Evolutionary conservation across 2,329 filamentous ascomycete species (phyloP), one percentile per base, ranked within the genome.

Genomic region (Rugonectria rugulosa): DNA sequence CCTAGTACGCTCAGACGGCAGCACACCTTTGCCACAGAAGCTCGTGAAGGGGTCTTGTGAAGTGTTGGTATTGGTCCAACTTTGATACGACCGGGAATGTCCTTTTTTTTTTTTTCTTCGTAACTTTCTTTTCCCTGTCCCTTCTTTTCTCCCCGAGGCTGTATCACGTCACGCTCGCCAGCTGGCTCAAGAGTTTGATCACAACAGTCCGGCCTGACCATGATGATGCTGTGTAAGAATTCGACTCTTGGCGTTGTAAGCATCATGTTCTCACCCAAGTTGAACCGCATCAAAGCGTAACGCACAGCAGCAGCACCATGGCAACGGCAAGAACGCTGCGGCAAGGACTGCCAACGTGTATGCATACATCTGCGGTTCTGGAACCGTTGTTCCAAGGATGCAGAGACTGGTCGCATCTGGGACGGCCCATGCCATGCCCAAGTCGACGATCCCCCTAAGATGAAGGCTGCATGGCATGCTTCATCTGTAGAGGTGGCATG

Each of bases 1-100:
- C n/a, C n/a, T n/a, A n/a, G n/a, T n/a, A n/a, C 44, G 40, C 52
- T 56, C 20, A 37, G 20, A 40, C 31, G 38, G 21, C 45, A 19
- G 15, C 55, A 54, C 57, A 46, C 29, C 59, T 57, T 65, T 68
- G 69, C 70, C 67, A 65, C 71, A 66, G 61, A 66, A 55, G 60
- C 48, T 51, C 47, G 53, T 44, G 55, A 59, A 27, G 54, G 43
- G 66, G 67, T 68, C 66, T 62, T 64, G 70, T 72, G 69, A 63
- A 64, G 67, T 62, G 61, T 53, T 58, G 64, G 65, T 62, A 72
- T 73, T 74, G 72, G 72, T 59, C 65, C 57, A 42, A 48, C 23
- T 19, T 21, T 40, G 29, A 59, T 43, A 57, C 63, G 63, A 64
- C 61, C 51, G 52, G 57, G 56, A 61, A 47, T 11, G n/a, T 56